Percentiles rank a stretch among this genome's conserved stretches.
These are phyloP conservation scores for Clonostachys rosea DNA, from an alignment of 2,329 filamentous ascomycete genomes.

Conservation along the genomic window DNA sequence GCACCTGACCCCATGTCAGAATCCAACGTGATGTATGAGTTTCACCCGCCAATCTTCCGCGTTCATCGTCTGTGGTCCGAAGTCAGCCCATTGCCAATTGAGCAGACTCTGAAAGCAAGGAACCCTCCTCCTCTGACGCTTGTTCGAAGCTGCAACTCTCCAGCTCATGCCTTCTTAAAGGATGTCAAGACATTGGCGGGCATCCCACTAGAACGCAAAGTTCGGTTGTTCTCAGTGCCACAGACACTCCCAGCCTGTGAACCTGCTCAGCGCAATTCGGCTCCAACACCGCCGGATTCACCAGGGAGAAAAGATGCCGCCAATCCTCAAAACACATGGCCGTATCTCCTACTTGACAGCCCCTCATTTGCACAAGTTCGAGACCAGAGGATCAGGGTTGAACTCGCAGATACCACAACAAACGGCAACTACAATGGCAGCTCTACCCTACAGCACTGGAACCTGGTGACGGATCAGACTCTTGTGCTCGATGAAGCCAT, in stretches of 20 bases:
- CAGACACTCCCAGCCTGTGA: constrained; percentile 12
- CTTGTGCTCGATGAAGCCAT: constrained; percentile 82
- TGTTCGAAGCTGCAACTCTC: constrained; percentile 66
- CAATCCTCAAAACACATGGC: constrained; percentile 26
- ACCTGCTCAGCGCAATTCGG: too few species aligned
- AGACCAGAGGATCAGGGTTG: constrained; percentile 13
- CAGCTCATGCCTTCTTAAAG: constrained; percentile 70
- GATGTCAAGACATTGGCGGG: constrained; percentile 64
- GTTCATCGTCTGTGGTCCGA: constrained; percentile 73
- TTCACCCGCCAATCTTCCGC: constrained; percentile 79
- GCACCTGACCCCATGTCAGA: constrained; percentile 46
- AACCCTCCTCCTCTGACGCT: constrained; percentile 59
- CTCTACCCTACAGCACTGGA: constrained; percentile 59
- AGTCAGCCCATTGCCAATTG: constrained; percentile 48
- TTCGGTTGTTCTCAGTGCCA: constrained; percentile 50
- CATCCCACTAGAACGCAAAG: constrained; percentile 66
- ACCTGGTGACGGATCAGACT: constrained; percentile 67
- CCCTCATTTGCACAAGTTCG: constrained; percentile 45
- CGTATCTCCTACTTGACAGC: constrained; percentile 36
- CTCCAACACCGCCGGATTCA: constrained; percentile 30
- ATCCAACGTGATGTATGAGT: constrained; percentile 74
- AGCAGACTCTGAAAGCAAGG: constrained; percentile 56
- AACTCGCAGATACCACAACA: constrained; percentile 58
- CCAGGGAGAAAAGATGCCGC: constrained; percentile 19
- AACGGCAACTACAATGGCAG: constrained; percentile 76